phyloP scores from a whole-genome alignment of 2,329 filamentous ascomycete species.

The Diaporthe sp. region DNA sequence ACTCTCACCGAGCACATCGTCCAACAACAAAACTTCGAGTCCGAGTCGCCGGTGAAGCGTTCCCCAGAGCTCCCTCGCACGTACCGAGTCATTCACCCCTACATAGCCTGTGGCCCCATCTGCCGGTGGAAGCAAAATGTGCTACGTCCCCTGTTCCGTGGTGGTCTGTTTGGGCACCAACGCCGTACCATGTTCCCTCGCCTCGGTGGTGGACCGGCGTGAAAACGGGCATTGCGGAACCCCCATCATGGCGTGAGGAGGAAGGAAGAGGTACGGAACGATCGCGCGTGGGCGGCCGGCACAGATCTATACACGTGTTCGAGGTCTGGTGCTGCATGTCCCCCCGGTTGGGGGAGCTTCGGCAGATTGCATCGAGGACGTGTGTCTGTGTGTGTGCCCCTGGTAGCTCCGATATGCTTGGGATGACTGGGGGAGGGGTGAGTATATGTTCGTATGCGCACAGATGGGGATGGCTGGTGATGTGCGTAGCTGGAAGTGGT shows the following conservation, averaged over 20 bases:
- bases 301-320: conserved; percentile 30
- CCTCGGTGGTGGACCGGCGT: background rate
- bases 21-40: background rate
- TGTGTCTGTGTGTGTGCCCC: background rate
- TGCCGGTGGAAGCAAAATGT: background rate
- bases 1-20: background rate
- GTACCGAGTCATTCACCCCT: conserved; percentile 10
- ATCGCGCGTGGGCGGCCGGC: background rate
- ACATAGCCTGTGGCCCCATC: background rate
- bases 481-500: background rate
- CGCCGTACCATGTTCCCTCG: conserved; percentile 14
- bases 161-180: conserved; percentile 3
- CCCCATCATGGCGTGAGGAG: background rate
- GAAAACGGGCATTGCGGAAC: background rate
- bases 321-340: background rate
- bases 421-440: background rate
- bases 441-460: background rate
- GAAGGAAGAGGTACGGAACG: background rate
- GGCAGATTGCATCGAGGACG: conserved; percentile 24
- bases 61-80: background rate
- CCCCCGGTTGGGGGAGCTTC: background rate
- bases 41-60: conserved; percentile 23
- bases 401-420: background rate
- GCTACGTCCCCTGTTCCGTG: background rate
- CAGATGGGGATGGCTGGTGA: background rate